Base-by-base conservation (phyloP, 2,329 filamentous ascomycete species). In the Aspergillus melleus region DNA sequence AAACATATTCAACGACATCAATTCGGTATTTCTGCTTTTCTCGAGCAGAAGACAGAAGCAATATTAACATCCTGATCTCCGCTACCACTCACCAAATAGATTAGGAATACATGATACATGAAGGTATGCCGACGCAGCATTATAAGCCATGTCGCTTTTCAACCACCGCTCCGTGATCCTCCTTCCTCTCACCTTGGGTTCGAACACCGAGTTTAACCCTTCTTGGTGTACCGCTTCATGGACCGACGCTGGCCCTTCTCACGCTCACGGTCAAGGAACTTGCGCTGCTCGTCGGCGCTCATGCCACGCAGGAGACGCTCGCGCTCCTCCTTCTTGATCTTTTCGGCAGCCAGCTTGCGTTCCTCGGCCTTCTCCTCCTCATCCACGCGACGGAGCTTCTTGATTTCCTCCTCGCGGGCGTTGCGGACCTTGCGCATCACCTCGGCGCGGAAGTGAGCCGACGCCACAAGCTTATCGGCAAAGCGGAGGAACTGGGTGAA, bases 401-500 rank as follows among this genome's bases (percentile, higher is more conserved):
- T 85, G 69, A 90, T 85, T 70, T 91, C 88, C 58, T 91, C 88
- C 49, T 98, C 94, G 64, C 95, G 92, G 36, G 88, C 88, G 62
- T 81, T 81, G 70, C 87, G 88, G 66, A 99, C 84, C 82, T 96
- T 96, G 76, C 91, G 91, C 74, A 89, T 80, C 36, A 96, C 92
- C 81, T 98, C 91, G 42, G 91, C 87, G 12, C 95, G 91, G 88
- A 97, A 97, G 77, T 91, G 93, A 11, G 87, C 93, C 26, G 79
- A 79, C 58, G 86, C 81, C 58, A 89, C 92, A 52, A 99, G 89
- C 67, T 85, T 81, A 74, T 99, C 95, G 46, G 92, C 85, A n/a
- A 97, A 80, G 64, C 91, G 90, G 57, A 97, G 77, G 82, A 95
- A 96, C 78, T 90, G 88, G 42, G 84, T 80, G 81, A 96, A 92